A percentile compares a stretch with the other conserved stretches of the same genome.
Conservation (phyloP, 106 monocot genomes). For the Agapanthus africanus region DNA sequence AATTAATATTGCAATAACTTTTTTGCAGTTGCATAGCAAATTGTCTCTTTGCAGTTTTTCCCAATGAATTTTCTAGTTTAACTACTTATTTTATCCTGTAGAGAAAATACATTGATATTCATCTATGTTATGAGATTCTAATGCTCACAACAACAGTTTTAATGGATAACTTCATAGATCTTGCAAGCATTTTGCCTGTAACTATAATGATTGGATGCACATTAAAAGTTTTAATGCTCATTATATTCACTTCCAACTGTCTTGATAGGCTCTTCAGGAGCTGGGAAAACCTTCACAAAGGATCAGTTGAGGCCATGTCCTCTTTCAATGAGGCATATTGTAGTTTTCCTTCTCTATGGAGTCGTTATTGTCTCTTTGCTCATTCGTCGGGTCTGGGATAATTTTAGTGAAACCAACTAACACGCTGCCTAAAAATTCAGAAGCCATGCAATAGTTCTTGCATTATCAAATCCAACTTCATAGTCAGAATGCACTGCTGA, state of each 20-base stretch:
- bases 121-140: background rate
- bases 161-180: no score
- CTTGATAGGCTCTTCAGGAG: constrained; percentile 83
- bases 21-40: background rate
- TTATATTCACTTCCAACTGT: constrained; percentile 80
- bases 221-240: background rate
- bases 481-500: constrained; percentile 72
- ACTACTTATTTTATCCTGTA: no score
- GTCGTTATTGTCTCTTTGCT: background rate
- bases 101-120: no score
- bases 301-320: constrained; percentile 86
- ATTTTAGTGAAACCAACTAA: background rate
- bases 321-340: constrained; percentile 68
- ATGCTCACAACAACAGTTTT: no score
- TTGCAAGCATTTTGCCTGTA: background rate
- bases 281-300: constrained; percentile 74
- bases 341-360: background rate
- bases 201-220: background rate
- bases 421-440: constrained; percentile 25
- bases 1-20: background rate
- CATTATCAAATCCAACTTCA: constrained; percentile 65
- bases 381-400: background rate
- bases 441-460: constrained; percentile 55
- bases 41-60: background rate
- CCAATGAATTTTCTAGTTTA: background rate